A percentile compares a stretch with the other conserved stretches of the same genome.
phyloP scores from a whole-genome alignment of 345 rosid genomes.

The rapeseed (Brassica napus) region Da-Ae NC_063439.1:20159501-20160000 shows the following conservation, averaged over 20 bases:
- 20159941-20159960: slow-evolving; percentile 4
- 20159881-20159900: background rate
- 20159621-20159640: background rate
- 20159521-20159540: background rate
- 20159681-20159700: slow-evolving; percentile 15
- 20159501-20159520: background rate
- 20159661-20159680: background rate
- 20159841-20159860: slow-evolving; percentile 69
- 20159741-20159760: slow-evolving; percentile 59
- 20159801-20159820: slow-evolving; percentile 49
- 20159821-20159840: slow-evolving; percentile 45
- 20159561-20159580: slow-evolving; percentile 58
- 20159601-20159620: slow-evolving; percentile 43
- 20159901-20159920: background rate
- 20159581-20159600: slow-evolving; percentile 69
- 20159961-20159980: slow-evolving; percentile 79
- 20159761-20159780: slow-evolving; percentile 59
- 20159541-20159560: slow-evolving; percentile 12
- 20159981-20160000: slow-evolving; percentile 75
- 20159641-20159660: slow-evolving; percentile 7
- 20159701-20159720: slow-evolving; percentile 43
- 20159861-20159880: background rate
- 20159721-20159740: slow-evolving; percentile 64
- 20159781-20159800: slow-evolving; percentile 50
- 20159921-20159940: background rate